Conservation (phyloP, 2,329 filamentous ascomycete species). For the Stemphylium vesicarium region DNA sequence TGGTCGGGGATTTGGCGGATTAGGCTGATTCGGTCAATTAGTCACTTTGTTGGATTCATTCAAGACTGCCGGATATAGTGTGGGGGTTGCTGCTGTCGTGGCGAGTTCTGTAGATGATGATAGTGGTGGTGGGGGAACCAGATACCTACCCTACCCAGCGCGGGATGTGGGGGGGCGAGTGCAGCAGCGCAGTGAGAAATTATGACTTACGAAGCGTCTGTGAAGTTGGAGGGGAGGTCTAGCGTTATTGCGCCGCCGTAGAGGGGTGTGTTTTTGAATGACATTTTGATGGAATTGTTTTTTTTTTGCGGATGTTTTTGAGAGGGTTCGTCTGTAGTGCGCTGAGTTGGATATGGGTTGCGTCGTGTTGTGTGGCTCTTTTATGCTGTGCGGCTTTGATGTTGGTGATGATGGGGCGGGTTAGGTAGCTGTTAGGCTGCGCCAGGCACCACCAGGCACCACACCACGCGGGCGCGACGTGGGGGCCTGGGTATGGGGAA, state of each 20-base stretch:
- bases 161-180: slow-evolving; percentile 11
- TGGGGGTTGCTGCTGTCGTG: too few relatives aligned
- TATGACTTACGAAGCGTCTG: slow-evolving; percentile 70
- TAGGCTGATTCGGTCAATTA: slow-evolving; percentile 56
- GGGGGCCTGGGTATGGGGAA: slow-evolving; percentile 8
- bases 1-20: slow-evolving; percentile 81
- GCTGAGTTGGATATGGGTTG: background rate
- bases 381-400: slow-evolving; percentile 31
- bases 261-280: slow-evolving; percentile 65
- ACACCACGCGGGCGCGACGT: background rate
- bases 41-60: background rate
- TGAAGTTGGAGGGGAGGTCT: slow-evolving; percentile 71
- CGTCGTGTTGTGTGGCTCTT: slow-evolving; percentile 17
- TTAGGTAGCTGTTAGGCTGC: slow-evolving; percentile 47
- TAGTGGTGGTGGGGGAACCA: slow-evolving; percentile 1
- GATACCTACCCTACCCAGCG: slow-evolving; percentile 9
- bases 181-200: slow-evolving; percentile 2
- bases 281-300: slow-evolving; percentile 35
- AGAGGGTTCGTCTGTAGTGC: background rate
- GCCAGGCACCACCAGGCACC: slow-evolving; percentile 36
- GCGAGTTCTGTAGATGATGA: background rate
- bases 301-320: background rate
- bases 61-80: too few relatives aligned
- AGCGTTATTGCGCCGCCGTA: slow-evolving; percentile 75
- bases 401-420: slow-evolving; percentile 28